A percentile compares a stretch with the other conserved stretches of the same genome.
Evolutionary conservation across 2,329 filamentous ascomycete species (phyloP).

Genomic region (Penicillium crustosum): DNA sequence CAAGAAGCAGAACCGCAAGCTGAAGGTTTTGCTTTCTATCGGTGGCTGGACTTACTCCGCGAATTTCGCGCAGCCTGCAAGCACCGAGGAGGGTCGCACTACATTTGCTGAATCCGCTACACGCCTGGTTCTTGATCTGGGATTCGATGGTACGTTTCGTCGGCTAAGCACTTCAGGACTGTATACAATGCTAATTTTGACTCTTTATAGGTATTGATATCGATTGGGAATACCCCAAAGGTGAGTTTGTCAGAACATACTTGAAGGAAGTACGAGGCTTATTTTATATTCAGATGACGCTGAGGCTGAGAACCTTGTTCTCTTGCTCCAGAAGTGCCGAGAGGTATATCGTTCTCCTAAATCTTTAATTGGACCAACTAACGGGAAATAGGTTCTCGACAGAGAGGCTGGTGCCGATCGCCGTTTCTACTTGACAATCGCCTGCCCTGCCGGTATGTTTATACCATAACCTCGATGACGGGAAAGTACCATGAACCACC

Average conservation of each 20-base stretch:
- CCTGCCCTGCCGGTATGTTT: slow-evolving; percentile 48
- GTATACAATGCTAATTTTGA: slow-evolving; percentile 1
- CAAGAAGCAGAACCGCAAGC: slow-evolving; percentile 71
- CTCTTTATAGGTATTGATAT: slow-evolving; percentile 42
- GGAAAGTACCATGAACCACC: slow-evolving; percentile 45
- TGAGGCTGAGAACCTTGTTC: slow-evolving; percentile 46
- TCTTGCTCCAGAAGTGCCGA: slow-evolving; percentile 45
- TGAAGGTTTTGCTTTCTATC: slow-evolving; percentile 79
- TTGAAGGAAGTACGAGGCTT: slow-evolving; percentile 2
- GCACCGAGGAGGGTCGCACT: slow-evolving; percentile 60
- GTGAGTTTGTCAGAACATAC: slow-evolving; percentile 22
- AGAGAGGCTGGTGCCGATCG: slow-evolving; percentile 40
- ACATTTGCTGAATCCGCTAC: slow-evolving; percentile 72
- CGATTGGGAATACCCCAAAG: slow-evolving; percentile 50
- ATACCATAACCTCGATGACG: slow-evolving; percentile 45
- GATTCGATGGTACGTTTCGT: slow-evolving; percentile 56
- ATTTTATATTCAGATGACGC: slow-evolving; percentile 35
- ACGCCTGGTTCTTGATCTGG: slow-evolving; percentile 72
- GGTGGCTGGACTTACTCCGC: slow-evolving; percentile 77
- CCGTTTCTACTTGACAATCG: slow-evolving; percentile 51
- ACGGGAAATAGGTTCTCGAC: slow-evolving; percentile 35
- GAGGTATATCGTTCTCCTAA: slow-evolving; percentile 28
- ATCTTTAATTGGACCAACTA: neutral
- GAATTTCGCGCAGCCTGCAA: slow-evolving; percentile 72
- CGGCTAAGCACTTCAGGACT: neutral